Conservation (phyloP, 306 rosid species). For the Neltuma alba region DNA sequence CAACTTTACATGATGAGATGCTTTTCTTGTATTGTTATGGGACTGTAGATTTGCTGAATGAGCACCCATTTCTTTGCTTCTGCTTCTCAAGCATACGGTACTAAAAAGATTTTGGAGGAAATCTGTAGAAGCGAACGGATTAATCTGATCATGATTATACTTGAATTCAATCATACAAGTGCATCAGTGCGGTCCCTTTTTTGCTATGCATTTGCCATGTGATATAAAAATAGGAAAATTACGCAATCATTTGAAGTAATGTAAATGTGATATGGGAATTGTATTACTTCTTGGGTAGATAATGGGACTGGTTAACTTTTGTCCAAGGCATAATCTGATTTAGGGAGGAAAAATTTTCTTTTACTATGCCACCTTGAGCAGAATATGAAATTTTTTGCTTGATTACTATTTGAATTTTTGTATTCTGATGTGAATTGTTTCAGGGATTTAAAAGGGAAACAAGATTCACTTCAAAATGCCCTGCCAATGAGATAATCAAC, state of each 20-base stretch:
- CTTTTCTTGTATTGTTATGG: conserved; percentile 19
- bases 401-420: neutral
- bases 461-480: conserved; percentile 84
- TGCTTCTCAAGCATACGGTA: neutral
- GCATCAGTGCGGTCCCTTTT: neutral
- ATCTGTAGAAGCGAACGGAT: neutral
- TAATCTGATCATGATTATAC: neutral
- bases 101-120: neutral
- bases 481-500: conserved; percentile 85
- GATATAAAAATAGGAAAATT: conserved; percentile 10
- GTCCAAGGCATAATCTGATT: conserved; percentile 4
- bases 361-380: neutral
- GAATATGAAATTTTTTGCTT: neutral
- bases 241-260: neutral
- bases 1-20: conserved; percentile 22
- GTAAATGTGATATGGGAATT: neutral
- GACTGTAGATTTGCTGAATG: conserved; percentile 21
- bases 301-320: neutral
- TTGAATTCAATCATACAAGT: neutral
- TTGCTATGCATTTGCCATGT: neutral
- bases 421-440: conserved; percentile 15
- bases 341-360: conserved; percentile 11
- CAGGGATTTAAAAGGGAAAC: conserved; percentile 96
- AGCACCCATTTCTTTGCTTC: neutral
- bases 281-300: neutral